Conservation (phyloP, 2,329 filamentous ascomycete genomes). For the Orbilia javanica region DNA sequence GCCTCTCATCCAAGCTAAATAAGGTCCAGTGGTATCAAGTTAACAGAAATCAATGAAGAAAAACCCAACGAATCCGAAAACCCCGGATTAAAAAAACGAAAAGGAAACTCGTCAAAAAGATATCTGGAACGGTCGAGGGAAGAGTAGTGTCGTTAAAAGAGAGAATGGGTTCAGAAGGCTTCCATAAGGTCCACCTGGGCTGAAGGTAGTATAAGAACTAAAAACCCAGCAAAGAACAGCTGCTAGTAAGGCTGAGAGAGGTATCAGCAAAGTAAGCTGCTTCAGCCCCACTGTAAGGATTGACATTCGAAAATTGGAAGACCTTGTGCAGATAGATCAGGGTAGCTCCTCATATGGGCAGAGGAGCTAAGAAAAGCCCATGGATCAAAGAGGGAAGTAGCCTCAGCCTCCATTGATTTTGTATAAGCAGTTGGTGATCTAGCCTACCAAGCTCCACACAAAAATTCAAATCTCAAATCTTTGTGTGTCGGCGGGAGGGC, state of each 20-base stretch:
- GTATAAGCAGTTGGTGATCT: constrained; percentile 39
- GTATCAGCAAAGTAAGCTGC: constrained; percentile 53
- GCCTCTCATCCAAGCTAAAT: constrained; percentile 38
- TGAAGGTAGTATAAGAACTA: constrained; percentile 59
- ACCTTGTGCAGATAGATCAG: constrained; percentile 45
- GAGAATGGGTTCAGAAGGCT: constrained; percentile 45
- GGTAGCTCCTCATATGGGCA: constrained; percentile 45
- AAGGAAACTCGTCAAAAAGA: constrained; percentile 58
- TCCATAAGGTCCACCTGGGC: constrained; percentile 57
- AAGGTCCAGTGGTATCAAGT: constrained; percentile 43
- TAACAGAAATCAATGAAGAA: constrained; percentile 41
- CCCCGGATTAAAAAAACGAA: constrained; percentile 56
- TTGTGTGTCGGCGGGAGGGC: constrained; percentile 58
- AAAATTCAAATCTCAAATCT: constrained; percentile 59
- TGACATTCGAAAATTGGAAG: constrained; percentile 53
- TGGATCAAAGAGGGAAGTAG: constrained; percentile 51
- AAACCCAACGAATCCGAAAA: constrained; percentile 58
- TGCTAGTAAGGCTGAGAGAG: constrained; percentile 56
- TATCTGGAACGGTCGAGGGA: constrained; percentile 32
- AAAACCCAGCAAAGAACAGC: constrained; percentile 45
- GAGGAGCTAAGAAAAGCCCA: constrained; percentile 55
- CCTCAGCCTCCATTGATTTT: constrained; percentile 54
- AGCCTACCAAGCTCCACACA: constrained; percentile 47
- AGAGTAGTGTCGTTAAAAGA: constrained; percentile 55
- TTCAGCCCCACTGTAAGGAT: constrained; percentile 59